Conservation (phyloP, 2,329 filamentous ascomycete species). For the Colletotrichum scovillei region DNA sequence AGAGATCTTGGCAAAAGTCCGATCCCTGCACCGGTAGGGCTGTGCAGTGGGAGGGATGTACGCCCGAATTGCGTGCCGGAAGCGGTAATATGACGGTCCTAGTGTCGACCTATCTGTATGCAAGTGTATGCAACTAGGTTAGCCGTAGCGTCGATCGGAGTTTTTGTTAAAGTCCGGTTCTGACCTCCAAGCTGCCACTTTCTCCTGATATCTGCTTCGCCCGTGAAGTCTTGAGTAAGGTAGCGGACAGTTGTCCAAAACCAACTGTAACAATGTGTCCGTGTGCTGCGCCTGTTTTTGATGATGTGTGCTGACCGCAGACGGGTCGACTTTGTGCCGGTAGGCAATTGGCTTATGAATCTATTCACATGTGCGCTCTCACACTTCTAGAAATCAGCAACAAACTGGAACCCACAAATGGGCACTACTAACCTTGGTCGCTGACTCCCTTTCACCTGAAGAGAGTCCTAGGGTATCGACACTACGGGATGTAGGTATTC, state of each 20-base stretch:
- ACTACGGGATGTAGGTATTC: too few species aligned
- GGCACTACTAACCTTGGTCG: background rate
- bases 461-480: background rate
- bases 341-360: too few species aligned
- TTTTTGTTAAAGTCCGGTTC: background rate
- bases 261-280: background rate
- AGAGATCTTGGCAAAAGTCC: background rate
- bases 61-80: background rate
- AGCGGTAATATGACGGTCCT: background rate
- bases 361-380: background rate
- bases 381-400: background rate
- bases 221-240: background rate
- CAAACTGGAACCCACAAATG: background rate
- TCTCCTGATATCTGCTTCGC: background rate
- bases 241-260: background rate
- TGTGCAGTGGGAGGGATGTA: background rate
- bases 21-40: background rate
- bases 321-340: too few species aligned
- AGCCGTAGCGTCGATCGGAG: background rate
- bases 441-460: background rate
- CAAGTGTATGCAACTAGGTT: background rate
- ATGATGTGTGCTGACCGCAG: background rate
- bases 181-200: background rate
- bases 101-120: background rate
- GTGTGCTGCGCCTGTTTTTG: background rate